A percentile compares a stretch with the other conserved stretches of the same genome.
Evolutionary conservation across 1,284 basidiomycete species (phyloP).

Genomic region (Coniferiporia sulphurascens): DNA sequence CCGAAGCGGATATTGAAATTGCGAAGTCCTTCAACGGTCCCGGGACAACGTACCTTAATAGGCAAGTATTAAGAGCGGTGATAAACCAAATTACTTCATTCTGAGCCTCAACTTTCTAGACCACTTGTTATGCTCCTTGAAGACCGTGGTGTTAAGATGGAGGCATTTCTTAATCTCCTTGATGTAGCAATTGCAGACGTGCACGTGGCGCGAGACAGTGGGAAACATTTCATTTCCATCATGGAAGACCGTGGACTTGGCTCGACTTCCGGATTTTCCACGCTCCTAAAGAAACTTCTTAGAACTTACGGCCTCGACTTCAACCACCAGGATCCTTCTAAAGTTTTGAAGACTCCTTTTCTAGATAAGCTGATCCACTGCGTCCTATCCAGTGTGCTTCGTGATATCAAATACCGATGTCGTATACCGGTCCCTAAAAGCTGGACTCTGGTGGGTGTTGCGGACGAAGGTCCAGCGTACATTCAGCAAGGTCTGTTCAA

Average conservation of each 20-base stretch:
- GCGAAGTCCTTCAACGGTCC: slow-evolving; percentile 56
- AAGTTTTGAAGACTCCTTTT: slow-evolving; percentile 50
- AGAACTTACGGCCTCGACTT: slow-evolving; percentile 43
- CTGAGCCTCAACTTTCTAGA: slow-evolving; percentile 28
- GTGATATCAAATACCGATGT: slow-evolving; percentile 68
- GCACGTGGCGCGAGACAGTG: slow-evolving; percentile 50
- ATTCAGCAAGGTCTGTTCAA: slow-evolving; percentile 32
- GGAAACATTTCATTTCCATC: slow-evolving; percentile 41
- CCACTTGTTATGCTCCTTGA: slow-evolving; percentile 69
- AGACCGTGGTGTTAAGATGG: slow-evolving; percentile 50
- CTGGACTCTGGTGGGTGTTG: slow-evolving; percentile 68
- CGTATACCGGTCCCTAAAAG: slow-evolving; percentile 65
- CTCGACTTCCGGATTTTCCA: slow-evolving; percentile 41
- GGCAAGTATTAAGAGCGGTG: slow-evolving; percentile 33
- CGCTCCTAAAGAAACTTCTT: slow-evolving; percentile 43
- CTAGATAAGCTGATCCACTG: slow-evolving; percentile 47
- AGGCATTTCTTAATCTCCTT: slow-evolving; percentile 55
- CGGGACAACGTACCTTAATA: slow-evolving; percentile 56
- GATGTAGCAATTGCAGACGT: slow-evolving; percentile 45
- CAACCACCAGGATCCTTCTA: slow-evolving; percentile 30
- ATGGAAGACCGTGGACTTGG: slow-evolving; percentile 51
- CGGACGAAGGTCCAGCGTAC: slow-evolving; percentile 70
- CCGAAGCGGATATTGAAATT: slow-evolving; percentile 61
- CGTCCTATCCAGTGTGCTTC: slow-evolving; percentile 55
- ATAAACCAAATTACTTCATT: no score